Percentiles rank a stretch among this genome's conserved stretches.
These are phyloP conservation scores for Prillingera fragicola DNA, from an alignment of 1,284 basidiomycete species.

Conservation along the genomic window DNA sequence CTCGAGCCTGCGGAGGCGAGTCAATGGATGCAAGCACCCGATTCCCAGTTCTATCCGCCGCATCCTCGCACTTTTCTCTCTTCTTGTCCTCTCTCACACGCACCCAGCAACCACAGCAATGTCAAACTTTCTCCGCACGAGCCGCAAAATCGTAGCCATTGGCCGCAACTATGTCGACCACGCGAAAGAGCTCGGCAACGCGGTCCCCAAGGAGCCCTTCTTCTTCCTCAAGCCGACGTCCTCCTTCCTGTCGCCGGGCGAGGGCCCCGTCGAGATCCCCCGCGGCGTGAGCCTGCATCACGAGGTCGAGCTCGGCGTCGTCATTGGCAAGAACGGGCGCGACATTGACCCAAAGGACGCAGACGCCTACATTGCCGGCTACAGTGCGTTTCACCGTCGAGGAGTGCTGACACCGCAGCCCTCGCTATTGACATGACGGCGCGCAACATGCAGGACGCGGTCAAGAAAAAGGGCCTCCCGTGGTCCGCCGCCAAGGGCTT, in stretches of 20 bases:
- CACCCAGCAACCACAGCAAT: conserved; percentile 23
- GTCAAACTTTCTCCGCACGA: conserved; percentile 41
- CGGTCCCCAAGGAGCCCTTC: conserved; percentile 85
- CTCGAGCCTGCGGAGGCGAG: too few relatives aligned
- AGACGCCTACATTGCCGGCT: conserved; percentile 77
- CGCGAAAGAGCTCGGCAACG: conserved; percentile 85
- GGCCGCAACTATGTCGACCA: conserved; percentile 66
- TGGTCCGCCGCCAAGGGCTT: conserved; percentile 92
- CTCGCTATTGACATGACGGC: conserved; percentile 93
- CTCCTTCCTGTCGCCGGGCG: conserved; percentile 70
- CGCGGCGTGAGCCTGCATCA: conserved; percentile 77
- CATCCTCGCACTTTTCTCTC: background rate
- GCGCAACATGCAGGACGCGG: conserved; percentile 87
- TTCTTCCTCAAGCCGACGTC: conserved; percentile 97
- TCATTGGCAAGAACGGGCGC: conserved; percentile 79
- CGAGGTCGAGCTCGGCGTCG: conserved; percentile 96
- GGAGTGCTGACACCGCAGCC: conserved; percentile 53
- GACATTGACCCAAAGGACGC: conserved; percentile 72
- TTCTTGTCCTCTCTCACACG: background rate
- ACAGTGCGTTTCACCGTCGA: conserved; percentile 57
- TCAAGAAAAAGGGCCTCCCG: conserved; percentile 86
- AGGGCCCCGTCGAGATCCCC: conserved; percentile 73
- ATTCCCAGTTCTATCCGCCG: too few relatives aligned
- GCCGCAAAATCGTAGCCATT: conserved; percentile 75
- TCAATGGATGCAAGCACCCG: too few relatives aligned